A percentile compares a stretch with the other conserved stretches of the same genome.
Conservation (phyloP, 176 grass and related monocot species). For the Tillandsia fasciculata region DNA sequence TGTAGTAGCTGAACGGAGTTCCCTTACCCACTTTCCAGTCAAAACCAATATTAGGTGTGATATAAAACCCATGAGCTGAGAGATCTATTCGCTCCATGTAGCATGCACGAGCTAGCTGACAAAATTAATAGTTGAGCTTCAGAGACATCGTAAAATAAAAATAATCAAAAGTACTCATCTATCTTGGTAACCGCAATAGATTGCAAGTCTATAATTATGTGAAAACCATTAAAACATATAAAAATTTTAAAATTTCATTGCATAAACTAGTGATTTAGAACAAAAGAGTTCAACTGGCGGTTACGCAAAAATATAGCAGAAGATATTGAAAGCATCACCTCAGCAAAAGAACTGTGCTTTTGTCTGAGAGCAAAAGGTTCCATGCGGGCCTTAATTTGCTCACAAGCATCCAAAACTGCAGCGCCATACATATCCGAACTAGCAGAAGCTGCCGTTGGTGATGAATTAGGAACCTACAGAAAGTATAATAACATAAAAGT, state of each 20-base stretch:
- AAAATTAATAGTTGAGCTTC: constrained; percentile 8
- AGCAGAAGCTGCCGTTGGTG: constrained; percentile 87
- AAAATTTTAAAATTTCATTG: neutral
- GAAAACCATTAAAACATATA: neutral
- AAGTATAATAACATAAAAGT: constrained; percentile 10
- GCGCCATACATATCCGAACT: constrained; percentile 95
- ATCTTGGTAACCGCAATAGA: neutral
- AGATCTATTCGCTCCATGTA: constrained; percentile 79
- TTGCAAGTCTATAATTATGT: too few relatives aligned
- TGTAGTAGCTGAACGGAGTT: constrained; percentile 71
- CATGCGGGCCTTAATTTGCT: constrained; percentile 91
- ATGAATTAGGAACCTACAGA: constrained; percentile 84
- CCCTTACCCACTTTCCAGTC: constrained; percentile 71
- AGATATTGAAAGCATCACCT: constrained; percentile 41
- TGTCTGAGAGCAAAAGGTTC: constrained; percentile 59
- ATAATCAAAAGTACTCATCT: neutral
- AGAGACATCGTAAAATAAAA: neutral
- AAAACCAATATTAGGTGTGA: constrained; percentile 70
- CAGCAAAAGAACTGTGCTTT: constrained; percentile 63
- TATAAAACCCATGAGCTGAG: constrained; percentile 92
- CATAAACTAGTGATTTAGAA: neutral
- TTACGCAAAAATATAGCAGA: neutral
- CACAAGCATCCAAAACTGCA: constrained; percentile 90
- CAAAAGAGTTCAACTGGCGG: neutral
- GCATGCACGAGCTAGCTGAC: constrained; percentile 61